Evolutionary conservation across 306 rosid genomes (phyloP).

Genomic region (Vicia faba): DNA sequence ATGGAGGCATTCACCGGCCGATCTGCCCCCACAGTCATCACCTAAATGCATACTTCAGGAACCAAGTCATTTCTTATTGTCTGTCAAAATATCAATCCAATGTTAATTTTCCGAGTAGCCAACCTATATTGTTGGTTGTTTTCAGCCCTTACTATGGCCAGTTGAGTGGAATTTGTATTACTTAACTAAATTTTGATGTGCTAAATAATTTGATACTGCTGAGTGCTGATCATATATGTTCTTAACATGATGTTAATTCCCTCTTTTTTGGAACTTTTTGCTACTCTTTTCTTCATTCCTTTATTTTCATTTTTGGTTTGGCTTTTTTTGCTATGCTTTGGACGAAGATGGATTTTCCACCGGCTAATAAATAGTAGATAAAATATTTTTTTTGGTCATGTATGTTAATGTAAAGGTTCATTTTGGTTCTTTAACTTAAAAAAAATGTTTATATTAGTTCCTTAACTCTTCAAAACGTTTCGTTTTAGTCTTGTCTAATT

Average conservation of each 20-base stretch:
- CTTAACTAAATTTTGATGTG: constrained; percentile 51
- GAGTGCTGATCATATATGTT: constrained; percentile 10
- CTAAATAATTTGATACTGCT: constrained; percentile 48
- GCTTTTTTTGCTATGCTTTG: neutral
- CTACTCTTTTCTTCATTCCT: neutral
- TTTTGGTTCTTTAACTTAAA: no score
- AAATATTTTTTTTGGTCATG: no score
- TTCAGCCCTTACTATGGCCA: constrained; percentile 35
- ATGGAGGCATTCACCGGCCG: constrained; percentile 94
- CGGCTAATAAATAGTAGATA: no score
- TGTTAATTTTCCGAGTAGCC: constrained; percentile 32
- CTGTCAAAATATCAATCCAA: constrained; percentile 32
- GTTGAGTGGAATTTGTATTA: constrained; percentile 36
- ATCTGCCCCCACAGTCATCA: constrained; percentile 90
- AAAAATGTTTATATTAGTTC: no score
- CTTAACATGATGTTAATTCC: constrained; percentile 18
- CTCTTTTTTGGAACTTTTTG: neutral
- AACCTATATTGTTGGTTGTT: constrained; percentile 36
- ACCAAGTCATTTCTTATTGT: constrained; percentile 31
- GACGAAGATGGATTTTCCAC: constrained; percentile 24
- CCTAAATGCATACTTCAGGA: constrained; percentile 40
- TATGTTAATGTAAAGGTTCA: no score
- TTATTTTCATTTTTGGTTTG: neutral
- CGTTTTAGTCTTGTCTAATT: no score
- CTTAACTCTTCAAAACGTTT: no score